Base-by-base conservation (phyloP, 805 yeast genomes). In the Priceomyces carsonii region DNA sequence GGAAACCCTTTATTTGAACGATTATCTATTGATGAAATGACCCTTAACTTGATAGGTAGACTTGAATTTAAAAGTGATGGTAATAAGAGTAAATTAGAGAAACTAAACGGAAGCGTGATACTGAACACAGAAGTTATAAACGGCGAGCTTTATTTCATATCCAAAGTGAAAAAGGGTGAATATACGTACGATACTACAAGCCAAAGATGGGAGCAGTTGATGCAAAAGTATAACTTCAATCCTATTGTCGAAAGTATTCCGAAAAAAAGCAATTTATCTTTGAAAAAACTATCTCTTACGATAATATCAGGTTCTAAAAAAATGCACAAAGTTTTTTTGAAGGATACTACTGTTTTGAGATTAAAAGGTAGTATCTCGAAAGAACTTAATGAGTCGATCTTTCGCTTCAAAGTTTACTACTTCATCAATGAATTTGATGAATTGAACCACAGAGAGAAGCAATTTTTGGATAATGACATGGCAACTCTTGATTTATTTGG, bases 121-220 rank as follows among this genome's bases (percentile, higher is more conserved):
- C 50, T 62, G 3, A 36, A 29, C 0, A 67, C 58, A 2, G 84
- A 80, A 32, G 65, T 88, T 12, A 44, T 39, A 5, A 84, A 81
- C 44, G 82, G 85, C 1, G 95, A 88, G 53, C 52, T 85, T 4
- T 86, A 74, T 50, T 79, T 84, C 40, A 61, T 84, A 18, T 67
- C 79, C 4, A 69, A 69, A 41, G 75, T 84, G 0, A 51, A 48
- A n/a, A 40, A 39, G 12, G 56, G 56, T 1, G 51, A 57, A 5
- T 45, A 52, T 24, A 15, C 28, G 1, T 47, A 46, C 26, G 45
- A 58, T 26, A 22, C 29, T 21, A 37, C 37, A 16, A 18, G 45
- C 3, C n/a, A 21, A 13, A 51, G 74, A 18, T 81, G 84, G 83
- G 27, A 32, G 3, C 22, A 54, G 17, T 64, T 78, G n/a, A 49